Base-by-base conservation (phyloP, 805 yeast species). In the Candida ipomoeae region DNA sequence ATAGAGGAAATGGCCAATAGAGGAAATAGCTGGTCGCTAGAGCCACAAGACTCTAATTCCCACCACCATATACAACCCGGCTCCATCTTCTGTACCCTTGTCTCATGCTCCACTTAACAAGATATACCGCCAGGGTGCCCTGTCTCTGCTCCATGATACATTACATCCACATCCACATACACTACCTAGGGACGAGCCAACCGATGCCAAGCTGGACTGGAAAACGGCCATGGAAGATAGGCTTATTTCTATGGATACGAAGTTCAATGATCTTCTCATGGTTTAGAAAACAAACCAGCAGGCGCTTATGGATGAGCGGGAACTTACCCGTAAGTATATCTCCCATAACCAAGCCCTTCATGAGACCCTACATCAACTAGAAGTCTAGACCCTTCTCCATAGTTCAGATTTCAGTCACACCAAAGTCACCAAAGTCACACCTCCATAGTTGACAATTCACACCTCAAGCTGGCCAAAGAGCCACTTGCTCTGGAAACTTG, bases 261-360 rank as follows among this genome's bases (percentile, higher is more conserved):
- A 71, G 51, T 57, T 74, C 36, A 66, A 62, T 51, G 73, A 67
- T 43, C 61, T 74, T 43, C 70, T 74, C 6, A 73, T 36, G 42
- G 39, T 69, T 1, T 52, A 73, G 31, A 65, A 60, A 40, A 52
- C 59, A 2, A 72, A 71, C 49, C 77, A 72, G 48, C 59, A 59
- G 38, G 52, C 63, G 3, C 40, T 70, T 20, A 33, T 60, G 14
- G 66, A 62, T 7, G 61, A 55, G 37, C 63, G 58, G 33, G 59
- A 54, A 29, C 49, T 48, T 17, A 49, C 49, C 20, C 45, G 44
- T 21, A 41, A 31, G 39, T 41, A 46, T 29, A 26, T 37, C 20
- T 32, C 40, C 2, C 44, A 26, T 29, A 35, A 35, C 14, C 43
- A 44, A 39, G 39, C 40, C 8, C 48, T 43, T 13, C 20, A 48